phyloP scores from a whole-genome alignment of 148 eudicot genomes.

The Nepenthes mirabilis region DNA sequence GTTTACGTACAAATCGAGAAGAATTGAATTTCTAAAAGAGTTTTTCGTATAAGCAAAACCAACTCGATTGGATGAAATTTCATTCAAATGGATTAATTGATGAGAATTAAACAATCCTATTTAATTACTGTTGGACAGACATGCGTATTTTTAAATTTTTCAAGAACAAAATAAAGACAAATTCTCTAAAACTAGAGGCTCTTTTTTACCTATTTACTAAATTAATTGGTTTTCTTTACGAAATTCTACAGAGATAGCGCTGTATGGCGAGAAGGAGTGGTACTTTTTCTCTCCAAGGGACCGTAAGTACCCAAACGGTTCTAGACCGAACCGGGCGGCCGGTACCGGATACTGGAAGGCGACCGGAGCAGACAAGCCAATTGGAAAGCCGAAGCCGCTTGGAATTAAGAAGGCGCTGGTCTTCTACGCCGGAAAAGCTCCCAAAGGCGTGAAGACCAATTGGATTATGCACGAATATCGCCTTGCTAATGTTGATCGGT shows the following conservation, averaged over 20 bases:
- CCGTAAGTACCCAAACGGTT: constrained; percentile 60
- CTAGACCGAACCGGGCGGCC: constrained; percentile 59
- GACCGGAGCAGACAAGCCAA: constrained; percentile 57
- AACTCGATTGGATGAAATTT: too few relatives aligned
- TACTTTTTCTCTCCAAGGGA: constrained; percentile 62
- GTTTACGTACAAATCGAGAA: too few relatives aligned
- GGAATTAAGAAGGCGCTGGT: constrained; percentile 62
- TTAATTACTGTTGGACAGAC: too few relatives aligned
- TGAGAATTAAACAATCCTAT: too few relatives aligned
- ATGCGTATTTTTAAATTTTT: too few relatives aligned
- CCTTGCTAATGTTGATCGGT: constrained; percentile 48
- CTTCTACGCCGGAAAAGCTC: constrained; percentile 58
- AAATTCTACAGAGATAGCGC: constrained; percentile 25
- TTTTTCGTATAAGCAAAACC: not conserved
- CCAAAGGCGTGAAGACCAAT: constrained; percentile 47
- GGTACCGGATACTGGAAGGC: constrained; percentile 73
- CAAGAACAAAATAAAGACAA: too few relatives aligned
- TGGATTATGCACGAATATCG: constrained; percentile 80
- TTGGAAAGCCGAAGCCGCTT: constrained; percentile 43
- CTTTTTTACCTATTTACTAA: too few relatives aligned
- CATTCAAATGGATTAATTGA: too few relatives aligned
- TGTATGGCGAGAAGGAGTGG: constrained; percentile 62
- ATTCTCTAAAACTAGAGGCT: too few relatives aligned
- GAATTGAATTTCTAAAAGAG: not conserved
- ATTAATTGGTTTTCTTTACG: not conserved